These are phyloP conservation scores for Aspergillus piperis DNA, from an alignment of 2,329 filamentous ascomycete species.

Conservation along the genomic window DNA sequence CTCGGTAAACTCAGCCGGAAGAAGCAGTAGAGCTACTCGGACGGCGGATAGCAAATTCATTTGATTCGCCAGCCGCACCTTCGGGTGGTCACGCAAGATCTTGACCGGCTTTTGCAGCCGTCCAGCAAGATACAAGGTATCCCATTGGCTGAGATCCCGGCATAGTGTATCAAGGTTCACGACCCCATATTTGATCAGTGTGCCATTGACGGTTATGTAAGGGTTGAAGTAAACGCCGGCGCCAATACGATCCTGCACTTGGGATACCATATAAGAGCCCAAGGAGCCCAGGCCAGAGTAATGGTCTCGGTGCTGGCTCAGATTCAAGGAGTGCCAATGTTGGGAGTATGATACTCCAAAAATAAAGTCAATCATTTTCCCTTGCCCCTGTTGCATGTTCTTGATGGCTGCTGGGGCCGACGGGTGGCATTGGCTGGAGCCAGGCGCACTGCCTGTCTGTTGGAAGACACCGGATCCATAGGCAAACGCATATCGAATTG, in stretches of 20 bases:
- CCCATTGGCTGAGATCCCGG: conserved; percentile 83
- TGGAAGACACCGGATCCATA: conserved; percentile 97
- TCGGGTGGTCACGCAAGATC: conserved; percentile 90
- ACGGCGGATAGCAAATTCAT: conserved; percentile 91
- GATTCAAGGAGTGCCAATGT: conserved; percentile 94
- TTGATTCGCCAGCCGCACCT: conserved; percentile 90
- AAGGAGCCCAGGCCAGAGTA: conserved; percentile 84
- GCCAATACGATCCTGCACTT: conserved; percentile 82
- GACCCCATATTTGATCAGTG: conserved; percentile 96
- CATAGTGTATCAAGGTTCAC: conserved; percentile 91
- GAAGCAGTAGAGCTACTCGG: conserved; percentile 81
- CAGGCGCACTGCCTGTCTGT: conserved; percentile 58
- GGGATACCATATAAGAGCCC: conserved; percentile 80
- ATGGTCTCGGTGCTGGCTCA: conserved; percentile 84
- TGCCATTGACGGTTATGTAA: conserved; percentile 90
- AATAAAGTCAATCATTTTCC: conserved; percentile 98
- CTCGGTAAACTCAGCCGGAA: conserved; percentile 83
- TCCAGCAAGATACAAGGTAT: conserved; percentile 93
- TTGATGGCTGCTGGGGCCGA: conserved; percentile 77
- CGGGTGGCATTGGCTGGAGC: conserved; percentile 62
- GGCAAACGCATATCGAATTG: conserved; percentile 94
- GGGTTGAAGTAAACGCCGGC: conserved; percentile 98
- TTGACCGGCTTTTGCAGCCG: conserved; percentile 97
- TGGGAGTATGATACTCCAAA: conserved; percentile 93
- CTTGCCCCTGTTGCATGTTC: conserved; percentile 80